phyloP scores from a whole-genome alignment of 1,284 basidiomycete species.

The Stygiomarasmius scandens region DNA sequence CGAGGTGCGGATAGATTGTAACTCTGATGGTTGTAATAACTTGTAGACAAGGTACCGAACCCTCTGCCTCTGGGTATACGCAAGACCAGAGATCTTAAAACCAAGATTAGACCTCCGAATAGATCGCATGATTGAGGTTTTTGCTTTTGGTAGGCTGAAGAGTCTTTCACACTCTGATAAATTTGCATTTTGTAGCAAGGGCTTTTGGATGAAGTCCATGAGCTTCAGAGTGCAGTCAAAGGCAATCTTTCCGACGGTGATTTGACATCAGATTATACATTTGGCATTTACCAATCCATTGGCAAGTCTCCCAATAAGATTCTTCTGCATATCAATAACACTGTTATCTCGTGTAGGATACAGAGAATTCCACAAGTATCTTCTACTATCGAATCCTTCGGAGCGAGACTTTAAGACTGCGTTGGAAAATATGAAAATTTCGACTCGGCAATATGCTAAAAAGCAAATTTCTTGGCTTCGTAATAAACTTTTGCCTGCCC shows the following conservation, averaged over 20 bases:
- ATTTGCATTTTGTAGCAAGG: conserved; percentile 60
- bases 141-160: background rate
- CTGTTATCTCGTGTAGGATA: conserved; percentile 62
- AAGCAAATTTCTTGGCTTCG: conserved; percentile 92
- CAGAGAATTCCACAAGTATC: conserved; percentile 82
- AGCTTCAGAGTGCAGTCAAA: conserved; percentile 36
- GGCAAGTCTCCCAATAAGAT: conserved; percentile 49
- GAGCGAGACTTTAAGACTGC: conserved; percentile 58
- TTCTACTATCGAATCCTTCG: conserved; percentile 44
- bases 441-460: conserved; percentile 92
- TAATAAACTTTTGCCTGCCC: conserved; percentile 85
- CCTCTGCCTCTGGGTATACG: conserved; percentile 92
- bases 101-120: conserved; percentile 79
- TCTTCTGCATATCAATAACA: background rate
- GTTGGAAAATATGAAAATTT: conserved; percentile 81
- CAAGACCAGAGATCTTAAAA: conserved; percentile 67
- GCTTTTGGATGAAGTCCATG: conserved; percentile 80
- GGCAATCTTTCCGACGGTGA: too few relatives aligned
- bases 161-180: conserved; percentile 6
- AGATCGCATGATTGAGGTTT: conserved; percentile 87
- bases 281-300: conserved; percentile 94
- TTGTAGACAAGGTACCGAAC: conserved; percentile 88
- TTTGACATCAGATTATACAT: conserved; percentile 55
- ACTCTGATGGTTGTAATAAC: too few relatives aligned
- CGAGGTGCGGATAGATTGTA: conserved; percentile 44